phyloP scores from a whole-genome alignment of 176 grass and related monocot genomes.

The Triticum timopheevii region DNA sequence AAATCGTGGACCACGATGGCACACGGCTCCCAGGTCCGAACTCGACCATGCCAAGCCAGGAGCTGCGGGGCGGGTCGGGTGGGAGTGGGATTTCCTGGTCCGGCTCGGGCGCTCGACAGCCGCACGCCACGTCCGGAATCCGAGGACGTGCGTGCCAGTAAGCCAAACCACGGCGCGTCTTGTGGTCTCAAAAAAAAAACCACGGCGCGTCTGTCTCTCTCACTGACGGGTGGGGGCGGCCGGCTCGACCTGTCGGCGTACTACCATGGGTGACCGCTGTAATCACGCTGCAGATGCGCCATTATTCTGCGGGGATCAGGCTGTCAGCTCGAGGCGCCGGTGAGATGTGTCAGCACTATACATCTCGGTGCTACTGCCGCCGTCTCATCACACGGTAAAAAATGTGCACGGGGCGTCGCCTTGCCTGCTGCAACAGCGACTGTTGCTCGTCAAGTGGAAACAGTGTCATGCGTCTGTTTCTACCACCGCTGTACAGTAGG shows the following conservation, averaged over 20 bases:
- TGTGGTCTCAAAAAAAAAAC: too few relatives aligned
- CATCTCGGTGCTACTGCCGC: background rate
- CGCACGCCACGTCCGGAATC: conserved; percentile 6
- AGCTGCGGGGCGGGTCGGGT: background rate
- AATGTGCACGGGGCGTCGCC: background rate
- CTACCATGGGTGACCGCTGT: background rate
- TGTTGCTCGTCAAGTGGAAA: background rate
- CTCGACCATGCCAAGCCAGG: background rate
- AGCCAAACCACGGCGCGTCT: background rate
- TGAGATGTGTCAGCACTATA: conserved; percentile 4
- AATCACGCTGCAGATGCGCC: background rate
- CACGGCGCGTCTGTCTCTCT: background rate
- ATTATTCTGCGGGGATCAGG: conserved; percentile 20
- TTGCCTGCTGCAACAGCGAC: background rate
- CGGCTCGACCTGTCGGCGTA: background rate
- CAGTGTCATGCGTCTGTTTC: background rate
- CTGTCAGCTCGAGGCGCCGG: background rate
- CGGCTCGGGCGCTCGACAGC: background rate
- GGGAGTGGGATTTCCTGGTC: background rate
- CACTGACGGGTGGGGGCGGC: background rate
- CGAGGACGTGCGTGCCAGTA: conserved; percentile 25
- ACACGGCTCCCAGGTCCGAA: too few relatives aligned
- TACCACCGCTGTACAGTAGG: background rate
- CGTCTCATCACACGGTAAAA: background rate
- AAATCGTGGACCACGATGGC: background rate